phyloP scores from a whole-genome alignment of 768 basidiomycete species.

The Inosperma sp. region DNA sequence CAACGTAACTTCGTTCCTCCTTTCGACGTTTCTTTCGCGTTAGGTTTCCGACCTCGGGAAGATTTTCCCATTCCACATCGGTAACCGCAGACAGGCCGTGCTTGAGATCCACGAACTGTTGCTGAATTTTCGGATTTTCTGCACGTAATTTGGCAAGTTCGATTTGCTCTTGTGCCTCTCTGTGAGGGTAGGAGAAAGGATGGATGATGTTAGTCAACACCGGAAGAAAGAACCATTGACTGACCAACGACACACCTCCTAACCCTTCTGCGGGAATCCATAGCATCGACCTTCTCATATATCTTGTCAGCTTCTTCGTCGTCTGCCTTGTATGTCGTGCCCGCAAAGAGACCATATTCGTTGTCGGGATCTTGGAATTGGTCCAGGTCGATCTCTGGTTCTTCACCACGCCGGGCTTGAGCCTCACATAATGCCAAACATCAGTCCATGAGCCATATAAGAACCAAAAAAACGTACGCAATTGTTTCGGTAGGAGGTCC shows the following conservation, averaged over 20 bases:
- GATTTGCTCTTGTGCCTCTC: constrained; percentile 74
- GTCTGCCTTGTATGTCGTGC: constrained; percentile 93
- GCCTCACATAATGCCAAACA: constrained; percentile 78
- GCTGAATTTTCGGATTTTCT: constrained; percentile 91
- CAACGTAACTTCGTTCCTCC: constrained; percentile 83
- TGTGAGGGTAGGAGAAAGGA: constrained; percentile 28
- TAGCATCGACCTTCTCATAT: constrained; percentile 89
- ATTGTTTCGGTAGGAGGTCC: constrained; percentile 89
- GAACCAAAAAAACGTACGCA: constrained; percentile 51
- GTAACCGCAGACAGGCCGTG: constrained; percentile 80
- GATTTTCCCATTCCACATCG: constrained; percentile 89
- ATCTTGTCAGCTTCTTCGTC: constrained; percentile 97
- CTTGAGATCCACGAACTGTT: constrained; percentile 94
- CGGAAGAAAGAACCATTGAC: constrained; percentile 37
- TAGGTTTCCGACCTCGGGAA: constrained; percentile 95
- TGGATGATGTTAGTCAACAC: constrained; percentile 25
- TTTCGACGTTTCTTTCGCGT: constrained; percentile 85
- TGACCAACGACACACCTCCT: constrained; percentile 62
- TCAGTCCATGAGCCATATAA: neutral
- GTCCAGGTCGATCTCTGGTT: constrained; percentile 82
- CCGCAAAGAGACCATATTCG: constrained; percentile 92
- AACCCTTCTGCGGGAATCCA: constrained; percentile 80
- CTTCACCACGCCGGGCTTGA: constrained; percentile 81
- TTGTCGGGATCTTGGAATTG: constrained; percentile 97
- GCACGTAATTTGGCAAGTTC: constrained; percentile 73